Conservation (phyloP, 192 early-diverging fungal genomes). For the Spinellus fusiger region DNA sequence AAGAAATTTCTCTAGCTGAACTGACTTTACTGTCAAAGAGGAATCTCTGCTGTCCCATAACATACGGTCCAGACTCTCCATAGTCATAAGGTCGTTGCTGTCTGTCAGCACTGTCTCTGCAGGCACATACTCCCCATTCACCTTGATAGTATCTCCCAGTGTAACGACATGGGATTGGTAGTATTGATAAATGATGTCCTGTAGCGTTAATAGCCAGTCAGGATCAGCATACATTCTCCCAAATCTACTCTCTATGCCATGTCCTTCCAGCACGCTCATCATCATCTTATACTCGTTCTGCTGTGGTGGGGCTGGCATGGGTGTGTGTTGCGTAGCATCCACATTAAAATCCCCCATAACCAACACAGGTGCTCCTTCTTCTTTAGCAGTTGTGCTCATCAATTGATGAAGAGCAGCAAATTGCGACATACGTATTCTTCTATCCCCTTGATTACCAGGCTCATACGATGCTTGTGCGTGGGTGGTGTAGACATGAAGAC, state of each 20-base stretch:
- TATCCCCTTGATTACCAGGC: conserved; percentile 44
- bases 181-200: conserved; percentile 51
- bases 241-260: not conserved
- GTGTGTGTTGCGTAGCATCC: conserved; percentile 41
- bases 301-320: conserved; percentile 28
- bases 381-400: conserved; percentile 45
- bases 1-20: conserved; percentile 23
- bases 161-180: conserved; percentile 73
- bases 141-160: conserved; percentile 59
- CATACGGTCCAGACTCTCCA: conserved; percentile 32
- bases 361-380: conserved; percentile 21
- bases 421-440: conserved; percentile 55
- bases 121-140: conserved; percentile 35
- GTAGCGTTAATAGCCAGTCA: conserved; percentile 1
- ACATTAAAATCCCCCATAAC: conserved; percentile 58
- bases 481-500: conserved; percentile 73
- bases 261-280: conserved; percentile 46
- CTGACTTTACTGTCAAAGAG: not conserved
- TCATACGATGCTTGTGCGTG: conserved; percentile 80
- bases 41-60: conserved; percentile 14
- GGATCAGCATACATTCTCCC: conserved; percentile 4
- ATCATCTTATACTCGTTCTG: conserved; percentile 51
- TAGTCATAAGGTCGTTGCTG: conserved; percentile 35
- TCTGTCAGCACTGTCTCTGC: conserved; percentile 60
- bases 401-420: conserved; percentile 60